Evolutionary conservation across 208 protist species (phyloP).

Genomic region (Wallacemonas collosoma): DNA sequence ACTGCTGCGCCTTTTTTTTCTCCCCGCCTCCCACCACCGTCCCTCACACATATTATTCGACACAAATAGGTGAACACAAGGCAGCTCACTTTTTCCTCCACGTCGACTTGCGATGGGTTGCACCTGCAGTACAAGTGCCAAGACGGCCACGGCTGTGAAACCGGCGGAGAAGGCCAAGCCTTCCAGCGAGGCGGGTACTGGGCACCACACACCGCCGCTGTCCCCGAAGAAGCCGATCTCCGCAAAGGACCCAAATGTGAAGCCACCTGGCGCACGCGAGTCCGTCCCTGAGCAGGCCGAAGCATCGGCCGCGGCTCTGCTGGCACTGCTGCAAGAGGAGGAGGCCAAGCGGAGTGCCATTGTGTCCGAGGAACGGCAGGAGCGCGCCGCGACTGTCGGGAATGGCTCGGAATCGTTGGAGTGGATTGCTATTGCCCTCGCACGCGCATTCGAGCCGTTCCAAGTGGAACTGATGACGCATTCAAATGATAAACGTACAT

Average conservation of each 20-base stretch:
- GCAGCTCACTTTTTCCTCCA: no score
- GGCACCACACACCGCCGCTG: neutral
- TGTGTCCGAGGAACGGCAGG: neutral
- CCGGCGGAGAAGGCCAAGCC: neutral
- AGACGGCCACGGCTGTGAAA: neutral
- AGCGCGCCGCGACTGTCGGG: neutral
- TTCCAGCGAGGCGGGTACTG: neutral
- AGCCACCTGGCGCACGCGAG: neutral
- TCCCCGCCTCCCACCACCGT: no score
- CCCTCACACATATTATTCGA: no score
- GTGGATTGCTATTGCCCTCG: neutral
- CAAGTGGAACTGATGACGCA: neutral
- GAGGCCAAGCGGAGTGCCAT: neutral
- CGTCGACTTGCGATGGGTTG: no score
- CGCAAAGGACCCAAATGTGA: neutral
- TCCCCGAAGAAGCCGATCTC: neutral
- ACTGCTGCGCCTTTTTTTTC: no score
- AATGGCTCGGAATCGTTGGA: neutral
- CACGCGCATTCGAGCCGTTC: neutral
- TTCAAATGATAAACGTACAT: neutral
- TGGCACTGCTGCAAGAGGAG: neutral
- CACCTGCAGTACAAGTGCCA: no score
- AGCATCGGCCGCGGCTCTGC: neutral
- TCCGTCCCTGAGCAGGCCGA: neutral
- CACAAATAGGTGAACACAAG: no score